A percentile compares a stretch with the other conserved stretches of the same genome.
These are phyloP conservation scores for Phytophthora nicotianae DNA, from an alignment of 352 stramenopile genomes.

Conservation along the genomic window DNA sequence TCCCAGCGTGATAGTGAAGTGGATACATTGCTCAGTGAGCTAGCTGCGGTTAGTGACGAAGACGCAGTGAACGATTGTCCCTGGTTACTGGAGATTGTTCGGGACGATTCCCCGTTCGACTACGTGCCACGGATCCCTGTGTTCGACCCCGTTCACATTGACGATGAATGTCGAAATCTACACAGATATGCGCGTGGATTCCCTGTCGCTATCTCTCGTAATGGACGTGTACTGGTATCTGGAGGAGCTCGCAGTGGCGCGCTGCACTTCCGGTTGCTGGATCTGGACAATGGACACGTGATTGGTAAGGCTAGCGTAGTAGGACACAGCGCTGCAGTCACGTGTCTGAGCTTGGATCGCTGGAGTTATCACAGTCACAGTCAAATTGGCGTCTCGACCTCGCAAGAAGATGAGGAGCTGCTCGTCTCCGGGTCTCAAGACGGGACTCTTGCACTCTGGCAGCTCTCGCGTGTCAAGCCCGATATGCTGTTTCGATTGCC, in stretches of 20 bases:
- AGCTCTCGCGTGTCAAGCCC: conserved; percentile 71
- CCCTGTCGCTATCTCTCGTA: conserved; percentile 67
- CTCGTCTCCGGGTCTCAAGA: conserved; percentile 77
- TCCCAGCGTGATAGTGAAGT: conserved; percentile 23
- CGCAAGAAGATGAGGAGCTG: conserved; percentile 74
- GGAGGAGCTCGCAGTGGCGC: conserved; percentile 76
- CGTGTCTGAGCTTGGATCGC: conserved; percentile 73
- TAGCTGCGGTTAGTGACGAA: conserved; percentile 10
- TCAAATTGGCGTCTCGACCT: conserved; percentile 29
- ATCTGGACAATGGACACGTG: conserved; percentile 84
- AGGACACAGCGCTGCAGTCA: conserved; percentile 70
- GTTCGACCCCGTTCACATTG: conserved; percentile 50
- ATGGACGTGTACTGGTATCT: conserved; percentile 75
- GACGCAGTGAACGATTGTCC: conserved; percentile 44
- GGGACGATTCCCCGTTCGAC: conserved; percentile 80
- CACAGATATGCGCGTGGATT: conserved; percentile 34
- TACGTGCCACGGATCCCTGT: conserved; percentile 81
- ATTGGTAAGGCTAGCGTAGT: conserved; percentile 83
- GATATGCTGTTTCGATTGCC: conserved; percentile 78
- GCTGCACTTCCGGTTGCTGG: conserved; percentile 75
- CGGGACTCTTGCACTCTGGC: conserved; percentile 71
- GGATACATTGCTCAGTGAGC: conserved; percentile 13
- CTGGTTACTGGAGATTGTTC: conserved; percentile 72
- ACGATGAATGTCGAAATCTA: conserved; percentile 19
- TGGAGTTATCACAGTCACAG: conserved; percentile 52